Base-by-base conservation (phyloP, 441 rosid genomes). In the Theobroma grandiflorum region DNA sequence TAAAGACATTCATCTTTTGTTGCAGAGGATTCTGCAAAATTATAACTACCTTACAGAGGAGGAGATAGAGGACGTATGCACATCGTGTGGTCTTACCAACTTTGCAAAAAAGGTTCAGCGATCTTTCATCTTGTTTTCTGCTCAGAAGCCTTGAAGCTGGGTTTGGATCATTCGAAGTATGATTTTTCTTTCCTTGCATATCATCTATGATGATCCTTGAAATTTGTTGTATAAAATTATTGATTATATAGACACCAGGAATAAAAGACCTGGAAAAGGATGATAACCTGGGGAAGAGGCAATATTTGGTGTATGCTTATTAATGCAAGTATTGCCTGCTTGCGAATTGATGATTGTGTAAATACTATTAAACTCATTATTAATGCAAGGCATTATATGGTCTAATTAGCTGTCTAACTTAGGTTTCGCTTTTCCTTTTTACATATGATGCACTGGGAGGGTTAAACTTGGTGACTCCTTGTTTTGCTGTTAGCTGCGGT, bases 41-140 rank as follows among this genome's bases (percentile, higher is more conserved):
- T 93, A 88, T 82, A 89, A 79, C 85, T 87, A 88, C 83, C 89
- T 90, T 82, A 85, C 87, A 8, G 92, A 89, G 50, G 92, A 92
- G 81, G 99, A 93, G 90, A 94, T 96, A 61, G 89, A 89, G 85
- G 97, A 92, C 70, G 82, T 96, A 85, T 93, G 95, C 88, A 87
- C 89, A 43, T 86, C 97, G 40, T 96, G 94, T 35, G 98, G 98
- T 79, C 95, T 94, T 45, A 89, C 91, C 37, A 92, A 92, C 89
- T 96, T 87, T 79, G 58, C 82, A 33, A 87, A 85, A 81, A 77
- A 84, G 77, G 89, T 94, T 82, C 84, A 92, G 83, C 93, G 80
- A 80, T 81, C 91, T 33, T 96, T 94, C 87, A 94, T 96, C 65
- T 91, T 94, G 96, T 96, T 92, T 87, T 86, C 97, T 58, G 98